phyloP scores from a whole-genome alignment of 768 basidiomycete genomes.

The Calocera viscosa region DNA sequence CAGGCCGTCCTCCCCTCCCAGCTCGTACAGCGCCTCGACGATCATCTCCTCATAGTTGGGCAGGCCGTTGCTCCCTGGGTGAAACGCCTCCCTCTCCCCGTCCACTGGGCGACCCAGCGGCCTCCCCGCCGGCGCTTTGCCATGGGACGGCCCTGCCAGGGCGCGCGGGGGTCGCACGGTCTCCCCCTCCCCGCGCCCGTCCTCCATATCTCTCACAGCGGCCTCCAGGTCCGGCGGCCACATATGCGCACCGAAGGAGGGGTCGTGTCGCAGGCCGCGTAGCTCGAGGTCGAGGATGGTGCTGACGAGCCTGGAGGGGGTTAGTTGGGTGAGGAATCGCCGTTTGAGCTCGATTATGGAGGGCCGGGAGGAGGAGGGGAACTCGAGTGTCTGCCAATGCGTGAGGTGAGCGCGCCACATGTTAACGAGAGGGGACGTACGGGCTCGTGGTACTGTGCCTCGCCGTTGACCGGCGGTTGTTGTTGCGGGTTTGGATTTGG shows the following conservation, averaged over 20 bases:
- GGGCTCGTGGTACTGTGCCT: background rate
- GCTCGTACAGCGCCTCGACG: conserved; percentile 58
- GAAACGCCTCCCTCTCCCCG: background rate
- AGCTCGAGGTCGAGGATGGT: conserved; percentile 36
- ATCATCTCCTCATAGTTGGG: conserved; percentile 91
- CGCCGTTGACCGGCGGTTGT: background rate
- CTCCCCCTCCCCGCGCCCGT: background rate
- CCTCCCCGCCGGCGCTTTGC: background rate
- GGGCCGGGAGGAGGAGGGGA: background rate
- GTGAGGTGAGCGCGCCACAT: background rate
- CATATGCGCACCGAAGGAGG: conserved; percentile 18
- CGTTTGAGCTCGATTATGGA: conserved; percentile 39
- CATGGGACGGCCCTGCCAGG: background rate
- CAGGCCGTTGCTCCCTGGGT: conserved; percentile 37
- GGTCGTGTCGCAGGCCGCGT: conserved; percentile 40
- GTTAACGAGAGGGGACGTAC: background rate
- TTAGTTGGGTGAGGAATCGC: conserved; percentile 55
- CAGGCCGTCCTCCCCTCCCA: conserved; percentile 57
- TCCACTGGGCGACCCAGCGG: background rate
- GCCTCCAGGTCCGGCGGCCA: conserved; percentile 45
- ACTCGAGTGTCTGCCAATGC: background rate
- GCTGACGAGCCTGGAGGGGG: conserved; percentile 61
- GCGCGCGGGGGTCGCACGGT: background rate
- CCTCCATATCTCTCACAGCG: conserved; percentile 32
- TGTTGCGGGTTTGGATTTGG: background rate